Percentiles rank a stretch among this genome's conserved stretches.
Evolutionary conservation across 2,329 filamentous ascomycete genomes (phyloP).

Genomic region (Fusarium pseudonygamai): DNA sequence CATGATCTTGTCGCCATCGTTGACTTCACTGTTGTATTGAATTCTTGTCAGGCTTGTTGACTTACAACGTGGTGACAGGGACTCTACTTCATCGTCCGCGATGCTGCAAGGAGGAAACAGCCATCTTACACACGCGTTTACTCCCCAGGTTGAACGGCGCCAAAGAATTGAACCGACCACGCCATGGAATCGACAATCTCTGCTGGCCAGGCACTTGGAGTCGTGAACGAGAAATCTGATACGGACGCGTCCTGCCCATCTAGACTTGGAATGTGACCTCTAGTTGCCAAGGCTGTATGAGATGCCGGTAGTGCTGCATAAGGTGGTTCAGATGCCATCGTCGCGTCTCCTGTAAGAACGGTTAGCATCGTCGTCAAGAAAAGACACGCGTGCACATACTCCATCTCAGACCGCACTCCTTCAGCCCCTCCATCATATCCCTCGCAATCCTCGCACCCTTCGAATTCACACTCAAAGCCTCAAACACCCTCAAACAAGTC

Average conservation of each 20-base stretch:
- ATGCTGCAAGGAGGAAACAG: neutral
- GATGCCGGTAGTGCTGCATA: neutral
- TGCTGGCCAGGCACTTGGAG: neutral
- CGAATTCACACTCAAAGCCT: neutral
- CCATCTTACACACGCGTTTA: neutral
- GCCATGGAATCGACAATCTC: neutral
- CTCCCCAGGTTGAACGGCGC: neutral
- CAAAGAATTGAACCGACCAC: neutral
- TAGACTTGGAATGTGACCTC: neutral
- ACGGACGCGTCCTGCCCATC: neutral
- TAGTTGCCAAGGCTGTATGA: neutral
- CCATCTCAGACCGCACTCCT: neutral
- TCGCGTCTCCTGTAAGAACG: neutral
- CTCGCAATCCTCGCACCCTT: neutral
- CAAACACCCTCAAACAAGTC: neutral
- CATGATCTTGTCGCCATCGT: neutral
- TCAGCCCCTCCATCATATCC: neutral
- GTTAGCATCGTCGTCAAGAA: accelerated
- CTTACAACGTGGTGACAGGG: accelerated
- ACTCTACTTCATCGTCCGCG: neutral
- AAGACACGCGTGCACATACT: neutral
- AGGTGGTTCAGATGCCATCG: accelerated
- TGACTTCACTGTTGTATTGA: too few relatives aligned
- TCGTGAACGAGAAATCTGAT: neutral
- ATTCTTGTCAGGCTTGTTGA: too few relatives aligned